Percentiles rank a stretch among this genome's conserved stretches.
Evolutionary conservation across 169 alveolate genomes (phyloP).

Genomic region (Perkinsus chesapeaki): DNA sequence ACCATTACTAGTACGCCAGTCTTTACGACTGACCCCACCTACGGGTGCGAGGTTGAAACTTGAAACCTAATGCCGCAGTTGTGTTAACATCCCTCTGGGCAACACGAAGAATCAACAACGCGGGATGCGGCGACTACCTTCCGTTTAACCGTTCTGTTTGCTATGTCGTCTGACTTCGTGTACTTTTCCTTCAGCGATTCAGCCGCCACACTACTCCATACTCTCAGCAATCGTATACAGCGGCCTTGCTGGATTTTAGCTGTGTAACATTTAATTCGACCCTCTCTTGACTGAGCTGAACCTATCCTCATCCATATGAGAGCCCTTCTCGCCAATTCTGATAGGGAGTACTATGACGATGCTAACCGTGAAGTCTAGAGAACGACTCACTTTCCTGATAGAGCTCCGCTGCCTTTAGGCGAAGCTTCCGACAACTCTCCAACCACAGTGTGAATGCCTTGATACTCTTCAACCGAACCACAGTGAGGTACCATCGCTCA

Average conservation of each 20-base stretch:
- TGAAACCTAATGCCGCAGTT: too few species aligned
- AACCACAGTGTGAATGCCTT: not conserved
- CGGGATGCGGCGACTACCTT: too few species aligned
- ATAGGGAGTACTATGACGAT: too few species aligned
- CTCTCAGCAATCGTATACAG: not conserved
- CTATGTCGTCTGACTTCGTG: not conserved
- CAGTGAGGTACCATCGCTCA: not conserved
- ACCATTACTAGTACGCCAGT: too few species aligned
- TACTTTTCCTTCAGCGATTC: not conserved
- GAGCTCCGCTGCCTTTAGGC: not conserved
- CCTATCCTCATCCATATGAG: not conserved
- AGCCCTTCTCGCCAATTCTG: not conserved
- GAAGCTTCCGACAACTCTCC: not conserved
- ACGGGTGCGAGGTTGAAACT: too few species aligned
- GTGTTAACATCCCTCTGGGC: too few species aligned
- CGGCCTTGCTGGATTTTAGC: not conserved
- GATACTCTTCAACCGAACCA: not conserved
- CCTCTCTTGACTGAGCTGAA: not conserved
- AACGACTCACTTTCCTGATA: not conserved
- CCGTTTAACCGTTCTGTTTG: not conserved
- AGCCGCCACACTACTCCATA: not conserved
- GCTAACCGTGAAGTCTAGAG: too few species aligned
- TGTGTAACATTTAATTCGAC: not conserved
- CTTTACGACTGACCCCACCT: too few species aligned
- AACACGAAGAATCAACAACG: too few species aligned